phyloP scores from a whole-genome alignment of 495 filamentous ascomycete genomes.

The Aspergillus panamensis region DNA sequence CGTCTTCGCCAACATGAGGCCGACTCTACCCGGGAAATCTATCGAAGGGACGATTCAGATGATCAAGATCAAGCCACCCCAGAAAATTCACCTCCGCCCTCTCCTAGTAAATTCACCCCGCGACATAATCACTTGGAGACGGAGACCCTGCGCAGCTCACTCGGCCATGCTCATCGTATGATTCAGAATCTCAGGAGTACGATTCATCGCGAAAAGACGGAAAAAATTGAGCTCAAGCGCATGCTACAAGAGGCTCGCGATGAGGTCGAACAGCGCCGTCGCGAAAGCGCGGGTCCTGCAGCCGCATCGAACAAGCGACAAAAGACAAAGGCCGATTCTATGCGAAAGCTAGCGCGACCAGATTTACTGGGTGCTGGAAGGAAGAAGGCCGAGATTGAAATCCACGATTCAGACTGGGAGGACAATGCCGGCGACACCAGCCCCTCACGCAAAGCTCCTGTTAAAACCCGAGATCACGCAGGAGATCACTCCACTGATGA shows the following conservation, averaged over 20 bases:
- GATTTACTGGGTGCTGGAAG: constrained; percentile 75
- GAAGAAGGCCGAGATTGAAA: constrained; percentile 68
- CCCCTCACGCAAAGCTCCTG: constrained; percentile 38
- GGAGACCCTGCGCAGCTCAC: constrained; percentile 88
- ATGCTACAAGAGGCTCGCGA: constrained; percentile 95
- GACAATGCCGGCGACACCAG: constrained; percentile 59
- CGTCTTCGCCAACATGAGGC: constrained; percentile 65
- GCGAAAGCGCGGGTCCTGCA: constrained; percentile 49
- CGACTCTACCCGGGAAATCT: constrained; percentile 53
- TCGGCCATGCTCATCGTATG: constrained; percentile 92
- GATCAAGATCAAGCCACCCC: constrained; percentile 69
- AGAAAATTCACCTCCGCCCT: constrained; percentile 85
- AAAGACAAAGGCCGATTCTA: constrained; percentile 65
- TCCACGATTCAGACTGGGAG: constrained; percentile 86
- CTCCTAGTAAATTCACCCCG: constrained; percentile 85
- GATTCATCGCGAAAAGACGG: constrained; percentile 94
- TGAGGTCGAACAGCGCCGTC: constrained; percentile 76
- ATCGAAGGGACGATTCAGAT: constrained; percentile 60
- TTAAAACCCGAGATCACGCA: constrained; percentile 18
- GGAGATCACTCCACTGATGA: constrained; percentile 34
- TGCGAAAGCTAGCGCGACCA: constrained; percentile 71
- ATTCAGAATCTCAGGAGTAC: constrained; percentile 93
- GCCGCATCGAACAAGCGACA: constrained; percentile 56
- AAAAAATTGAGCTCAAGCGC: constrained; percentile 91
- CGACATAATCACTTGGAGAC: constrained; percentile 86